Conservation (phyloP, 73 alveolate genomes). For the Paramecium primaurelia region DNA sequence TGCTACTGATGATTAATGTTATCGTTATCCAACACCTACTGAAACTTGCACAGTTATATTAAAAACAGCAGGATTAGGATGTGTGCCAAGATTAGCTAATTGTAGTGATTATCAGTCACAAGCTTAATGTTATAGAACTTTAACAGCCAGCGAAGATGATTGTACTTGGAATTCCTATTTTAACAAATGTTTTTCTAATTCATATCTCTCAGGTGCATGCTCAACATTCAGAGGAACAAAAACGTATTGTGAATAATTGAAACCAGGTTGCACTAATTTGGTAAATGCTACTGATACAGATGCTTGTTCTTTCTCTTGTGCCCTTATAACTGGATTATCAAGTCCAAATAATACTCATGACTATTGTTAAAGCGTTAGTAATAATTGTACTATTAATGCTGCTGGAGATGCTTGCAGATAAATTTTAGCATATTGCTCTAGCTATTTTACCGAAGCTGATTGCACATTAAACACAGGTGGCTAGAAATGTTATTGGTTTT, state of each 20-base stretch:
- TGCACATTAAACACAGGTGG: no score
- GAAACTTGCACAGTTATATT: neutral
- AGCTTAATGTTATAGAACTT: neutral
- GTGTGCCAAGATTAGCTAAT: neutral
- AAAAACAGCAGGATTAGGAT: neutral
- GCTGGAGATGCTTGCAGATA: no score
- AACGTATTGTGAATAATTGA: neutral
- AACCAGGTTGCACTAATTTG: neutral
- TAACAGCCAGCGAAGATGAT: neutral
- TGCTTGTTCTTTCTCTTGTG: neutral
- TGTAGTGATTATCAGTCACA: neutral
- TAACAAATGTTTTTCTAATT: neutral
- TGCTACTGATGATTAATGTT: neutral
- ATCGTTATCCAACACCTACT: neutral
- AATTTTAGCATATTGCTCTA: no score
- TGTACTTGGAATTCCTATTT: neutral
- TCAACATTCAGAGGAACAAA: neutral
- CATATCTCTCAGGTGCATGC: neutral
- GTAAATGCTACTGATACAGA: neutral
- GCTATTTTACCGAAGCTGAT: no score
- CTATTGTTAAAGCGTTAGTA: neutral
- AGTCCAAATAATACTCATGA: no score
- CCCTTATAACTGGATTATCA: neutral
- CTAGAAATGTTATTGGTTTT: no score
- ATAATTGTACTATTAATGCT: neutral